Evolutionary conservation across 192 early-diverging fungal species (phyloP).

Genomic region (Linnemannia exigua): DNA sequence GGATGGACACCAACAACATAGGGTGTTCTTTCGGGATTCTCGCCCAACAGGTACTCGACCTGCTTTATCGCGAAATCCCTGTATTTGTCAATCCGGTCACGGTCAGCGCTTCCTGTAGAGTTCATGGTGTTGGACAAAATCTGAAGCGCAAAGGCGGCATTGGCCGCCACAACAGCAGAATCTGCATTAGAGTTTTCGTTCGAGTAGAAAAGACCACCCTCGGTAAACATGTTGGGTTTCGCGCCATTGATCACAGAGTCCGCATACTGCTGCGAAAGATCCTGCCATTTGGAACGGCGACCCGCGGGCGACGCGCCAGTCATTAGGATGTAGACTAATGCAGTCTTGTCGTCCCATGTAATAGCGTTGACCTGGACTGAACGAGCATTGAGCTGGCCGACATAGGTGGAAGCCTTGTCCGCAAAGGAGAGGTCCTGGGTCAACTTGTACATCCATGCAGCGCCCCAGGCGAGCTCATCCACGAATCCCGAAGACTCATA

Average conservation of each 20-base stretch:
- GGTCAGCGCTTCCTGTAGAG: background rate
- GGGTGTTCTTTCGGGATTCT: conserved; percentile 67
- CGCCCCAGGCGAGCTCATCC: conserved; percentile 68
- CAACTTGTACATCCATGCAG: conserved; percentile 69
- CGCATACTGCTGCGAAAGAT: conserved; percentile 55
- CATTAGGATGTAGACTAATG: conserved; percentile 63
- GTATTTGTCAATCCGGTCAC: conserved; percentile 29
- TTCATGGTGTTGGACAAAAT: conserved; percentile 57
- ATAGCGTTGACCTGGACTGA: conserved; percentile 34
- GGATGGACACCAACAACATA: conserved; percentile 71
- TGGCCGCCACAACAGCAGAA: conserved; percentile 49
- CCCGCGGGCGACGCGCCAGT: conserved; percentile 44
- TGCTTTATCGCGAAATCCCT: conserved; percentile 55
- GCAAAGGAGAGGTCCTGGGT: conserved; percentile 61
- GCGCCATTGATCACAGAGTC: conserved; percentile 28
- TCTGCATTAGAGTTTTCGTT: conserved; percentile 45
- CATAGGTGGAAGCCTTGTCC: conserved; percentile 61
- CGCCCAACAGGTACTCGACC: conserved; percentile 67
- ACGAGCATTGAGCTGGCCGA: conserved; percentile 56
- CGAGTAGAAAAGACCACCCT: conserved; percentile 61
- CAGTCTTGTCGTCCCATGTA: conserved; percentile 68
- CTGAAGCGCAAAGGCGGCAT: conserved; percentile 47
- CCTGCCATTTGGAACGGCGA: conserved; percentile 50
- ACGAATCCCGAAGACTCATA: conserved; percentile 60
- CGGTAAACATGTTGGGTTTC: conserved; percentile 53